Conservation (phyloP, 2,329 filamentous ascomycete species). For the Colletotrichum eleusines region DNA sequence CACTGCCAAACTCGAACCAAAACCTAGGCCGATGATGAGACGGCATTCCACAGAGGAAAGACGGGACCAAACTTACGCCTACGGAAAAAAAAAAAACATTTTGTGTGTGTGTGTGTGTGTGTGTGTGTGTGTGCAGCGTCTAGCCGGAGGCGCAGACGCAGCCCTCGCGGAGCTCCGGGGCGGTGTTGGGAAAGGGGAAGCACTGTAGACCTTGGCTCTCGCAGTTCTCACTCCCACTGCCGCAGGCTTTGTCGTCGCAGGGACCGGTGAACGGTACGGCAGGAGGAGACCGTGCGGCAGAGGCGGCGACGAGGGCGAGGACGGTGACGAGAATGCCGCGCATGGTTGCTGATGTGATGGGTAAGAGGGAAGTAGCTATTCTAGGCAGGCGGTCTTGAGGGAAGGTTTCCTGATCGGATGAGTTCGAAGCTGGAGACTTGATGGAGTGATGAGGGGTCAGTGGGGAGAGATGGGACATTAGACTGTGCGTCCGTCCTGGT, state of each 20-base stretch:
- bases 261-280: conserved; percentile 24
- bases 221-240: conserved; percentile 29
- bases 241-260: conserved; percentile 34
- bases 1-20: not conserved
- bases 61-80: conserved; percentile 8
- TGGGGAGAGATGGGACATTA: not conserved
- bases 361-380: not conserved
- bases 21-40: conserved; percentile 27
- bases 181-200: conserved; percentile 37
- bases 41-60: not conserved
- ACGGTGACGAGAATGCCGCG: conserved; percentile 21
- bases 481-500: conserved; percentile 22
- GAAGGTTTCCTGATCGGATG: conserved; percentile 5
- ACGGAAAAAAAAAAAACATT: not conserved
- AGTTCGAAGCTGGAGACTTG: not conserved
- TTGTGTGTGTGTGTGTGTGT: not conserved
- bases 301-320: conserved; percentile 23
- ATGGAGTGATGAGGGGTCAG: conserved; percentile 2
- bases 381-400: not conserved
- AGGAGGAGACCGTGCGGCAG: conserved; percentile 5
- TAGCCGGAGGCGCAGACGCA: conserved; percentile 39
- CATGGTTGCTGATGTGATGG: conserved; percentile 17
- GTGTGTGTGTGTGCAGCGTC: not conserved
- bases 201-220: conserved; percentile 34
- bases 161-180: conserved; percentile 33